A percentile compares a stretch with the other conserved stretches of the same genome.
Evolutionary conservation across 2,329 filamentous ascomycete species (phyloP).

Genomic region (Cladobotryum protrusum): DNA sequence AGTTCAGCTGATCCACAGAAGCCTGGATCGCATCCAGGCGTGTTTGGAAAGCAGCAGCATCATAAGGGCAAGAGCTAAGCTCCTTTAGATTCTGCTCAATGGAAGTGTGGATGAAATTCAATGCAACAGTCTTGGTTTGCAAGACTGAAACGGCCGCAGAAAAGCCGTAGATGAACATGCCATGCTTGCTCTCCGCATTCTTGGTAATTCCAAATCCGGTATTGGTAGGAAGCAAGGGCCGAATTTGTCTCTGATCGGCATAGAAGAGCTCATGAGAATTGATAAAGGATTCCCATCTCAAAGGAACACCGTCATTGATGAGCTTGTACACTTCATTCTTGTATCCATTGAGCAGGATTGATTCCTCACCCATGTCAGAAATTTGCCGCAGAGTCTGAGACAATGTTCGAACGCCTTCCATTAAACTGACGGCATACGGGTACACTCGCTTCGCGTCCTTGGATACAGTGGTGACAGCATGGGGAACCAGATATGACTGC

Average conservation of each 20-base stretch:
- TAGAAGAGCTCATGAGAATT: constrained; percentile 85
- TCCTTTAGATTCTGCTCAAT: constrained; percentile 77
- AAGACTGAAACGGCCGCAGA: constrained; percentile 79
- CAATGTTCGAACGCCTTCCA: constrained; percentile 96
- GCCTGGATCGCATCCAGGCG: constrained; percentile 82
- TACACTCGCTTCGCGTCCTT: constrained; percentile 99
- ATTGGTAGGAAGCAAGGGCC: constrained; percentile 34
- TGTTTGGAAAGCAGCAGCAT: constrained; percentile 68
- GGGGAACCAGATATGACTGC: constrained; percentile 91
- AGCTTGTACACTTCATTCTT: constrained; percentile 82
- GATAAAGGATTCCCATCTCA: constrained; percentile 97
- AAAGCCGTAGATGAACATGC: constrained; percentile 93
- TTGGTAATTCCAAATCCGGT: constrained; percentile 41
- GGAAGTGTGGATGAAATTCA: constrained; percentile 73
- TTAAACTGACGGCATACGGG: constrained; percentile 92
- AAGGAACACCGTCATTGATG: constrained; percentile 77
- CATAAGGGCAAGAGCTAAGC: constrained; percentile 78
- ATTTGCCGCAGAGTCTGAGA: constrained; percentile 84
- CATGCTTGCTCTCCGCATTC: constrained; percentile 80
- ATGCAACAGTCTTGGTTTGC: constrained; percentile 76
- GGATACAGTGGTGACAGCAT: constrained; percentile 89
- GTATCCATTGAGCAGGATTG: constrained; percentile 83
- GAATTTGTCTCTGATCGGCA: constrained; percentile 44
- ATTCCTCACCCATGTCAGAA: constrained; percentile 76
- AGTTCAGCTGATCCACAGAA: constrained; percentile 89